Percentiles rank a stretch among this genome's conserved stretches.
Evolutionary conservation across 23 red algal species (phyloP).

Genomic region (Gracilaria domingensis): DNA sequence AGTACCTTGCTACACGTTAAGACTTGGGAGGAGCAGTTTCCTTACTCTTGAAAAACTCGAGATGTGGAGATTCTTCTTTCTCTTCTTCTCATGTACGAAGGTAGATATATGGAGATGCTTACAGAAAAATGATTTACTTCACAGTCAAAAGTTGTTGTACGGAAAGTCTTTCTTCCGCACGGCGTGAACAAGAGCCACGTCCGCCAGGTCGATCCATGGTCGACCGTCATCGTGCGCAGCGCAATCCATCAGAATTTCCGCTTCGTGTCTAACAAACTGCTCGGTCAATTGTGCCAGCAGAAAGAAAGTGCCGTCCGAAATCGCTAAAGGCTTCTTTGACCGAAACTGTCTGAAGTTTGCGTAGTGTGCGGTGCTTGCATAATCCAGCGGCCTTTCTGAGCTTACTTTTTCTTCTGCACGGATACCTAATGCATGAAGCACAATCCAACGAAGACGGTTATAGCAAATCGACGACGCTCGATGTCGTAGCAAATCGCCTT

Average conservation of each 20-base stretch:
- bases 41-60: too few relatives aligned
- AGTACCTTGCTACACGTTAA: too few relatives aligned
- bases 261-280: constrained; percentile 34
- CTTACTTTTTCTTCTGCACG: background rate
- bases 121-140: too few relatives aligned
- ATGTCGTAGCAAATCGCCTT: background rate
- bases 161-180: constrained; percentile 45
- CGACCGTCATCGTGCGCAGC: constrained; percentile 51
- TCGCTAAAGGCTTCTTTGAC: background rate
- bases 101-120: too few relatives aligned
- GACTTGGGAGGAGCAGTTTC: too few relatives aligned
- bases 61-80: too few relatives aligned
- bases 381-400: constrained; percentile 6
- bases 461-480: constrained; percentile 31
- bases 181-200: constrained; percentile 37
- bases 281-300: constrained; percentile 30
- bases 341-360: constrained; percentile 28
- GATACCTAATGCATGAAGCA: constrained; percentile 36
- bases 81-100: too few relatives aligned
- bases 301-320: background rate
- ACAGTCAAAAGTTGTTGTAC: background rate
- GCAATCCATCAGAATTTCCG: constrained; percentile 62
- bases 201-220: constrained; percentile 53
- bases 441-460: constrained; percentile 53
- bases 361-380: constrained; percentile 45